phyloP scores from a whole-genome alignment of 441 rosid species.

The Syzygium syzygioides region DNA sequence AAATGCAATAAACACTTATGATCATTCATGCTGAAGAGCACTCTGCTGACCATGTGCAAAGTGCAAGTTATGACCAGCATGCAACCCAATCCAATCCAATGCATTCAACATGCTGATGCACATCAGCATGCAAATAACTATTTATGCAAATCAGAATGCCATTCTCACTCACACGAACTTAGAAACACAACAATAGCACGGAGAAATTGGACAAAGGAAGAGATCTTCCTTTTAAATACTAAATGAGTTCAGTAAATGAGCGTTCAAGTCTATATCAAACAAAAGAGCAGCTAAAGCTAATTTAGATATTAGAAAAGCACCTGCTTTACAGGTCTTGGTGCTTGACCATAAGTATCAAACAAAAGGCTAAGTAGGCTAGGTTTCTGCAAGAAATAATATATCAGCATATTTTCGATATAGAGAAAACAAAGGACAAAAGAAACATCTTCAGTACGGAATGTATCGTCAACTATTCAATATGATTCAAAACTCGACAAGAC shows the following conservation, averaged over 20 bases:
- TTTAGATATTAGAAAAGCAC: constrained; percentile 22
- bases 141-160: not conserved
- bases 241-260: not conserved
- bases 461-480: no score
- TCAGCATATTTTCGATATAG: constrained; percentile 9
- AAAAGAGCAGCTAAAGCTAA: not conserved
- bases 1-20: not conserved
- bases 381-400: constrained; percentile 47
- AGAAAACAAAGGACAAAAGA: constrained; percentile 2
- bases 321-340: constrained; percentile 90
- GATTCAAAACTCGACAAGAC: not conserved
- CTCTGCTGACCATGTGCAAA: not conserved
- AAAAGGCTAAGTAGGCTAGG: constrained; percentile 81
- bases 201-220: not conserved
- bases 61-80: not conserved
- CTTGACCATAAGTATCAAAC: constrained; percentile 72
- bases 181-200: not conserved
- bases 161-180: not conserved
- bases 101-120: not conserved
- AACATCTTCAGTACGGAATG: not conserved
- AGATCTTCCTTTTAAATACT: not conserved
- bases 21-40: not conserved
- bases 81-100: not conserved
- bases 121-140: not conserved
- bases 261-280: not conserved